Conservation (phyloP, 805 yeast genomes). For the Tetrapisispora phaffii region DNA sequence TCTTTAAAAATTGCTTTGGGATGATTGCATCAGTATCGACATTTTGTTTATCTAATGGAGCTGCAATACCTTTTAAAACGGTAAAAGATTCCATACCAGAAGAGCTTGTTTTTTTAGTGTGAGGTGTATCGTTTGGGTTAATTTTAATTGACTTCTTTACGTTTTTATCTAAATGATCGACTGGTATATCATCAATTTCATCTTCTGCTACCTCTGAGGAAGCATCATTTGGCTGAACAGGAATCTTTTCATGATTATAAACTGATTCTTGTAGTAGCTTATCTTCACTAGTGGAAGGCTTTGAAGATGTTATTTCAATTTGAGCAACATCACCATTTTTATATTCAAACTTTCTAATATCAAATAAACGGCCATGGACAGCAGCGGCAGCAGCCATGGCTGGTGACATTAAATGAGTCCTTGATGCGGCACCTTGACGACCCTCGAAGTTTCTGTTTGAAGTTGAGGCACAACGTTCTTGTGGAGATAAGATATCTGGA, state of each 20-base stretch:
- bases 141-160: not conserved
- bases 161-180: conserved; percentile 10
- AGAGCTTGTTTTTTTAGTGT: conserved; percentile 28
- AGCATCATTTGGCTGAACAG: conserved; percentile 34
- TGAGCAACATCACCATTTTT: conserved; percentile 51
- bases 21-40: conserved; percentile 98
- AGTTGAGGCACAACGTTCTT: conserved; percentile 97
- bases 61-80: conserved; percentile 75
- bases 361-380: conserved; percentile 79
- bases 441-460: conserved; percentile 98
- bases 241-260: conserved; percentile 45
- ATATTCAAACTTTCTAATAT: conserved; percentile 74
- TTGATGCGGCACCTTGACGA: conserved; percentile 92
- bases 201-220: conserved; percentile 46
- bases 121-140: conserved; percentile 15
- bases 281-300: conserved; percentile 30
- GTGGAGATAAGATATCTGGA: conserved; percentile 90
- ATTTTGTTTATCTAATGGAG: conserved; percentile 89
- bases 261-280: conserved; percentile 59
- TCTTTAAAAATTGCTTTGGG: conserved; percentile 96
- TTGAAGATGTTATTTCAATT: conserved; percentile 30
- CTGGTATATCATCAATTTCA: conserved; percentile 55
- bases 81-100: conserved; percentile 66
- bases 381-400: conserved; percentile 99
- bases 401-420: conserved; percentile 97